Evolutionary conservation across 2,329 filamentous ascomycete species (phyloP).

Genomic region (Teratosphaeriaceae sp.): DNA sequence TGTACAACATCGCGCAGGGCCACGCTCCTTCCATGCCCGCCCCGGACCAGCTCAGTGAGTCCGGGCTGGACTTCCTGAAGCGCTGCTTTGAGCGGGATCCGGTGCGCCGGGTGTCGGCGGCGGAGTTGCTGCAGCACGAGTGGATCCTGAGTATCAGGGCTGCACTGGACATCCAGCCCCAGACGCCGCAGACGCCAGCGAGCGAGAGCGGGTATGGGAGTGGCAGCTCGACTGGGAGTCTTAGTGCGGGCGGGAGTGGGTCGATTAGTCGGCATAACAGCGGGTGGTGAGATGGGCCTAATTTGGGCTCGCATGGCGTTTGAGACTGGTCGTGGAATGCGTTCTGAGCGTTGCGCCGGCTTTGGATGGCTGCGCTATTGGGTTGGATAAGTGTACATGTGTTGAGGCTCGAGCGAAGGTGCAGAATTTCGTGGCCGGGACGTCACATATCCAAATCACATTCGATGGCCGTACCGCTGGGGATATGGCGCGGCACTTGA

Average conservation of each 20-base stretch:
- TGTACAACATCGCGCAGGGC: conserved; percentile 99
- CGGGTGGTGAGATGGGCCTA: neutral
- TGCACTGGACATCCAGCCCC: conserved; percentile 42
- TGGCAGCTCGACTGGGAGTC: neutral
- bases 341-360: neutral
- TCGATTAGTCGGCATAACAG: conserved; percentile 7
- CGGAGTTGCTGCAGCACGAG: conserved; percentile 87
- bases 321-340: neutral
- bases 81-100: conserved; percentile 85
- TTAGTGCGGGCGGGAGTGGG: too few species aligned
- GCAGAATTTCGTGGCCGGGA: too few species aligned
- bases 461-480: too few species aligned
- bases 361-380: too few species aligned
- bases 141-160: conserved; percentile 59
- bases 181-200: conserved; percentile 37
- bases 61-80: conserved; percentile 81
- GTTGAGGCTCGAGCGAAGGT: too few species aligned
- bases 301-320: neutral
- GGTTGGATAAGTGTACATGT: too few species aligned
- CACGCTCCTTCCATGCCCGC: conserved; percentile 82
- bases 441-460: too few species aligned
- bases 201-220: conserved; percentile 14
- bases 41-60: conserved; percentile 72
- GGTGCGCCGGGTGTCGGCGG: conserved; percentile 67
- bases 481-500: too few species aligned